Evolutionary conservation across 2,329 filamentous ascomycete genomes (phyloP), one percentile per base, ranked within the genome.

Genomic region (Aspergillus intermedius): DNA sequence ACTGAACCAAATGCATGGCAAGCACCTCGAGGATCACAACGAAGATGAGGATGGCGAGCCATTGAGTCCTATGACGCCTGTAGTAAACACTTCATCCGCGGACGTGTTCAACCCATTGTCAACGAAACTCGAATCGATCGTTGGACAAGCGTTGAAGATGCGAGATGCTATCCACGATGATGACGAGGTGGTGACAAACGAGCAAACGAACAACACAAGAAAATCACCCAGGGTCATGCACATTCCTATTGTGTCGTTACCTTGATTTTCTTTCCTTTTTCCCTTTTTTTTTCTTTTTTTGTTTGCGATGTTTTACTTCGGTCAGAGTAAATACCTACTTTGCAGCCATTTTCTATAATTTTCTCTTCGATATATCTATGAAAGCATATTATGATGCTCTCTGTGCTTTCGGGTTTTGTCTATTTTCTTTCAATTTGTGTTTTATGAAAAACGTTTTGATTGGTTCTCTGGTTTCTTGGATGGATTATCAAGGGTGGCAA

Each of bases 251-350:
- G 42, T 59, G 13, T 50, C 53, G n/a, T 46, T 59, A 32, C 48
- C 50, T n/a, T 54, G 46, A 54, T 43, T 19, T 7, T 9, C 65
- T 96, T 97, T 59, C 91, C 93, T 35, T 88, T 89, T 88, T 89
- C 6, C 80, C 83, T 41, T 79, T n/a, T n/a, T 35, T 88, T 89
- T 97, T 55, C 83, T 17, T 6, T 17, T 40, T 40, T 19, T 21
- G 17, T 17, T 10, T 19, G 17, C 17, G 17, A 19, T 19, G 9
- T 40, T 40, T 40, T 17, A 17, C 37, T 40, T 40, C 10, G 12
- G 7, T 40, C 25, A 30, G 12, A 40, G 17, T 40, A 12, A 13
- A 22, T 40, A 19, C 17, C 17, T 21, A 35, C 22, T 21, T 22
- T 19, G 10, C 25, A 30, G 10, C 25, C 25, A 30, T 30, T 10